Conservation (phyloP, 495 filamentous ascomycete genomes). For the Glonium stellatum region DNA sequence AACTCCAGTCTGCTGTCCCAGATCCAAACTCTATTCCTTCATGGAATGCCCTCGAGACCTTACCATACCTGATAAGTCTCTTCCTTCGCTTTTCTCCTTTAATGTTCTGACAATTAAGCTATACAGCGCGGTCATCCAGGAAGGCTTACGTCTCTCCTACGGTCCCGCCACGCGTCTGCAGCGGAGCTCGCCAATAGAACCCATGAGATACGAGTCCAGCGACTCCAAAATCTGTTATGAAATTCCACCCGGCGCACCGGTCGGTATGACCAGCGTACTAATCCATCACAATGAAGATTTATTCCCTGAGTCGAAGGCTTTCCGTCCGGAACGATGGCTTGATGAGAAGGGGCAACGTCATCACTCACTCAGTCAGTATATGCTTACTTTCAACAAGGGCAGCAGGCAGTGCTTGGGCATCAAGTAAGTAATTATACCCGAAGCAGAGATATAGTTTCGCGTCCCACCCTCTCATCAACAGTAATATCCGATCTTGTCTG, state of each 20-base stretch:
- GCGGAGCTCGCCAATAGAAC: background rate
- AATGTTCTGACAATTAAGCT: too few relatives aligned
- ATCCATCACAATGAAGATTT: constrained; percentile 12
- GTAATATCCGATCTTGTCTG: too few relatives aligned
- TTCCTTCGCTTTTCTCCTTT: too few relatives aligned
- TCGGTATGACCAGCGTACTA: constrained; percentile 22
- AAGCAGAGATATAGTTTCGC: too few relatives aligned
- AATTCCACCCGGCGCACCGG: constrained; percentile 21
- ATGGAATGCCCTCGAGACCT: background rate
- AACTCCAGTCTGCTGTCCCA: background rate
- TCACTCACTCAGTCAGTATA: too few relatives aligned
- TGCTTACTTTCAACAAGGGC: too few relatives aligned
- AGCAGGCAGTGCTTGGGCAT: too few relatives aligned
- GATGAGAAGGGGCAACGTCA: background rate
- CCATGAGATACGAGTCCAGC: too few relatives aligned
- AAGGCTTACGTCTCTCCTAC: background rate
- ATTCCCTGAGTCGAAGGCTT: constrained; percentile 15
- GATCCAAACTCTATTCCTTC: background rate
- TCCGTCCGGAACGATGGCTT: constrained; percentile 26
- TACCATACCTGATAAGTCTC: background rate
- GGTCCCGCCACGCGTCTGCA: background rate
- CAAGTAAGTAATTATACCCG: too few relatives aligned
- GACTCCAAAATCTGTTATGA: too few relatives aligned
- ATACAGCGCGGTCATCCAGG: too few relatives aligned
- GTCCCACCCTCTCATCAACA: too few relatives aligned